Percentiles rank a stretch among this genome's conserved stretches.
Conservation (phyloP, 352 stramenopile genomes). For the Paralagenidium karlingii region DNA sequence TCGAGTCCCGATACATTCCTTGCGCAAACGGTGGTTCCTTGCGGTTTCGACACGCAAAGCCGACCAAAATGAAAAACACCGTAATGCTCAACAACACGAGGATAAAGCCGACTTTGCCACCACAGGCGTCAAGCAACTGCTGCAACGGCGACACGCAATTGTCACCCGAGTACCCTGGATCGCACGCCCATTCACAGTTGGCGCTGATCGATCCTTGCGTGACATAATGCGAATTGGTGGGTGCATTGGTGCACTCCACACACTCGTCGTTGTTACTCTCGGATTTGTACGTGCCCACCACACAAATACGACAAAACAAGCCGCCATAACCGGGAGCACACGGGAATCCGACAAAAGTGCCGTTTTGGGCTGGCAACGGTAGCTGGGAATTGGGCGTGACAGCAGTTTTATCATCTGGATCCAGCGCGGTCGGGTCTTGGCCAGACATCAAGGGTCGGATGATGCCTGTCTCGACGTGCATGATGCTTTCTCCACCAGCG, state of each 20-base stretch:
- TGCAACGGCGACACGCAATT: slow-evolving; percentile 63
- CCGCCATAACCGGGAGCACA: slow-evolving; percentile 59
- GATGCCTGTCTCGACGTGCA: slow-evolving; percentile 3
- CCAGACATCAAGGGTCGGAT: slow-evolving; percentile 1
- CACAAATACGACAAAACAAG: slow-evolving; percentile 53
- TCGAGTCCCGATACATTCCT: slow-evolving; percentile 45
- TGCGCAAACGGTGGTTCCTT: slow-evolving; percentile 49
- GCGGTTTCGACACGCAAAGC: slow-evolving; percentile 51
- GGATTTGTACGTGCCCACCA: slow-evolving; percentile 51
- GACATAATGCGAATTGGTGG: slow-evolving; percentile 56
- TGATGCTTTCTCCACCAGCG: slow-evolving; percentile 29
- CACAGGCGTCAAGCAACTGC: slow-evolving; percentile 61
- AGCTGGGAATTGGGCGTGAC: slow-evolving; percentile 2
- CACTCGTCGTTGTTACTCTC: slow-evolving; percentile 74
- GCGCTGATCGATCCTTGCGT: slow-evolving; percentile 22
- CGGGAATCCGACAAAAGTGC: slow-evolving; percentile 70
- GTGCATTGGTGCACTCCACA: slow-evolving; percentile 37
- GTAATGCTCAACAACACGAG: slow-evolving; percentile 55
- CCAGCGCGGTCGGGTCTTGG: background rate
- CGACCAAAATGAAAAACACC: slow-evolving; percentile 54
- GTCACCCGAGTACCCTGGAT: slow-evolving; percentile 62
- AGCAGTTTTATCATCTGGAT: background rate
- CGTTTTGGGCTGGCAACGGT: slow-evolving; percentile 17
- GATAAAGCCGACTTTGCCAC: slow-evolving; percentile 57
- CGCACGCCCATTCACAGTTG: slow-evolving; percentile 53